phyloP scores from a whole-genome alignment of 345 rosid species.

The Corymbia maculata region DNA sequence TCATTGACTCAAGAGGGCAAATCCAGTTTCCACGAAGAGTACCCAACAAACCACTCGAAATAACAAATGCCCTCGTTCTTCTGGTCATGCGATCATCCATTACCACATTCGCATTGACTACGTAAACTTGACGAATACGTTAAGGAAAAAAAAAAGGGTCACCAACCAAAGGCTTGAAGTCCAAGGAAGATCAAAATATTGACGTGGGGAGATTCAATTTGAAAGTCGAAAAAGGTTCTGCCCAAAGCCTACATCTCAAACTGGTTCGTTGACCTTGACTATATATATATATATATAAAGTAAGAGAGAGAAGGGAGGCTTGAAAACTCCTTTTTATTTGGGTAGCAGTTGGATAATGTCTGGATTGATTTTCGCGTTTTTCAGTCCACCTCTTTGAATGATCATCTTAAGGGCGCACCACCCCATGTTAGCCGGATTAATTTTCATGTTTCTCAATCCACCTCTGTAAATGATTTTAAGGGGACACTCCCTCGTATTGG shows the following conservation, averaged over 20 bases:
- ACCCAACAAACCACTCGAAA: no score
- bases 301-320: not conserved
- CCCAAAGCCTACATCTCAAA: not conserved
- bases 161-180: not conserved
- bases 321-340: not conserved
- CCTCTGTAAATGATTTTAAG: not conserved
- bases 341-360: not conserved
- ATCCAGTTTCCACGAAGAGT: not conserved
- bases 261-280: not conserved
- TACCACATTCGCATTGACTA: not conserved
- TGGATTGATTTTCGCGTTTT: no score
- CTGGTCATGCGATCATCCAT: not conserved
- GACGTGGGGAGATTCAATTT: not conserved
- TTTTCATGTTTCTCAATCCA: not conserved
- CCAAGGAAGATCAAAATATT: not conserved
- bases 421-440: not conserved
- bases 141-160: not conserved
- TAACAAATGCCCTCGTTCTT: not conserved
- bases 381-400: not conserved
- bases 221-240: not conserved
- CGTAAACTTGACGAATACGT: not conserved
- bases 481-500: not conserved
- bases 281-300: not conserved
- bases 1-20: not conserved
- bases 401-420: not conserved